Conservation (phyloP, 2,329 filamentous ascomycete species). For the Colletotrichum musae region DNA sequence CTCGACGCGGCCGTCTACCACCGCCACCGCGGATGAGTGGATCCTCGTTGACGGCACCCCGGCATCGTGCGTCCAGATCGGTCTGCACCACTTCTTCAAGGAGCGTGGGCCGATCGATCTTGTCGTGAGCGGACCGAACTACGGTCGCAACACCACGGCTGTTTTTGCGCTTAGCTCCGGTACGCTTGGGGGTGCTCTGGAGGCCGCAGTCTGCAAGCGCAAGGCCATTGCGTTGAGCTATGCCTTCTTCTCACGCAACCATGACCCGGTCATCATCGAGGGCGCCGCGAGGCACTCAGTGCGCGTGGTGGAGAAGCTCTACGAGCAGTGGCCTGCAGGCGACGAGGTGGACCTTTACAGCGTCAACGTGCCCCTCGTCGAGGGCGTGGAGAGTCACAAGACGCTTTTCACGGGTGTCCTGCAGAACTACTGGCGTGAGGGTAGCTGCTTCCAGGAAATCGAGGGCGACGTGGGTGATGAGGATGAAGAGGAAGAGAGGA, state of each 20-base stretch:
- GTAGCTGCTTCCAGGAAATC: constrained; percentile 88
- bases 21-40: constrained; percentile 79
- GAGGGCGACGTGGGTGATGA: constrained; percentile 75
- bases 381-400: constrained; percentile 79
- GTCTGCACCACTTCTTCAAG: constrained; percentile 83
- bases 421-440: constrained; percentile 91
- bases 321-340: constrained; percentile 78
- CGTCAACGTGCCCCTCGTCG: constrained; percentile 89
- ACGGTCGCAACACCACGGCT: constrained; percentile 85
- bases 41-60: constrained; percentile 86
- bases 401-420: constrained; percentile 89
- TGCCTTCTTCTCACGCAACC: constrained; percentile 89
- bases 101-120: constrained; percentile 81
- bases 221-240: constrained; percentile 88
- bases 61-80: constrained; percentile 86
- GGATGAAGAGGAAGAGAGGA: constrained; percentile 79
- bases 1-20: constrained; percentile 67
- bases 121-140: constrained; percentile 86
- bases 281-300: constrained; percentile 83
- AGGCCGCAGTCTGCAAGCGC: constrained; percentile 79
- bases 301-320: constrained; percentile 83
- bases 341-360: constrained; percentile 85
- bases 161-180: constrained; percentile 84
- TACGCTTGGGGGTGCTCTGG: constrained; percentile 82
- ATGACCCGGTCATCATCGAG: constrained; percentile 85